Evolutionary conservation across 225 moss, liverwort and hornwort species (phyloP), one percentile per base, ranked within the genome.

Genomic region (Ulota crispa): DNA sequence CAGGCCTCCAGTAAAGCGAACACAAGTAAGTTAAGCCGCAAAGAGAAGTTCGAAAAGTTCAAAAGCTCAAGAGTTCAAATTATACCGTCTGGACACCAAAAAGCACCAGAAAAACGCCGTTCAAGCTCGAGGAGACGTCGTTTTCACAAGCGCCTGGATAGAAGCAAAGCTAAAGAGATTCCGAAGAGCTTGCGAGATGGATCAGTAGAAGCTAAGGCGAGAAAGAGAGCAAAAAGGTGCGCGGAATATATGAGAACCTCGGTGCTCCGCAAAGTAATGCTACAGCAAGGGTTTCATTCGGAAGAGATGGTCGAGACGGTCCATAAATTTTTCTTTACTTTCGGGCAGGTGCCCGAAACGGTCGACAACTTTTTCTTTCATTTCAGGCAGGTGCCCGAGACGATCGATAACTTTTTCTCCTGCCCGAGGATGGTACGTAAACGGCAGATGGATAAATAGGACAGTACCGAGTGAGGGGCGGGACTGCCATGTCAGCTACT

Each of bases 361-460:
- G n/a, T n/a, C n/a, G n/a, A n/a, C n/a, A n/a, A n/a, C n/a, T n/a
- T n/a, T n/a, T n/a, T n/a, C n/a, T n/a, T n/a, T n/a, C n/a, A n/a
- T n/a, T n/a, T n/a, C n/a, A n/a, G n/a, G n/a, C n/a, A n/a, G n/a
- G n/a, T n/a, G n/a, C n/a, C n/a, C n/a, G n/a, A n/a, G n/a, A n/a
- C n/a, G n/a, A n/a, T n/a, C n/a, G n/a, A n/a, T n/a, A n/a, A n/a
- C n/a, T n/a, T n/a, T n/a, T n/a, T n/a, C n/a, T n/a, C n/a, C n/a
- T n/a, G 19, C 27, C 7, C 0, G 0, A 34, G 2, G 8, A 0
- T 0, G 32, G 75, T 64, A 21, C 42, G 2, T 56, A 21, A 26
- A 13, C 0, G 0, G 7, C 0, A 4, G 21, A 10, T 0, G 8
- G 19, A 9, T 7, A 11, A 1, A 0, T 0, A 0, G 54, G 41